A percentile compares a stretch with the other conserved stretches of the same genome.
Evolutionary conservation across 148 eudicot genomes (phyloP).

Genomic region (Persicaria tinctoria): DNA sequence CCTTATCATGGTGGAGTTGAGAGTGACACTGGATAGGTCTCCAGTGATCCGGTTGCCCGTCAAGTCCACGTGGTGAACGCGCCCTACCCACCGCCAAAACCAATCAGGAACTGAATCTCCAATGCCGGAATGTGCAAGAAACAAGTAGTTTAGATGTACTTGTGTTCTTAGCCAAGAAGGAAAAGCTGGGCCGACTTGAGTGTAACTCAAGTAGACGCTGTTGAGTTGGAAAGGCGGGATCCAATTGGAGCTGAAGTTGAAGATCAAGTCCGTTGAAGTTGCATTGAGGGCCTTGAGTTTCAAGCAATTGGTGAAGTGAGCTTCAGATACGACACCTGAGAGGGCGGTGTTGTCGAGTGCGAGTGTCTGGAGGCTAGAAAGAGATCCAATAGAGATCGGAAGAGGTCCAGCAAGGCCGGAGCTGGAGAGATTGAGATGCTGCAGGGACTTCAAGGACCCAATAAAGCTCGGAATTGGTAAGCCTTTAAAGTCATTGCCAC

Average conservation of each 20-base stretch:
- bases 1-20: constrained; percentile 7
- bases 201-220: constrained; percentile 5
- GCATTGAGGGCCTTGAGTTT: constrained; percentile 10
- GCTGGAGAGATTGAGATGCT: constrained; percentile 23
- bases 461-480: constrained; percentile 24
- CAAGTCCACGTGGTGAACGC: background rate
- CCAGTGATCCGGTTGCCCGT: background rate
- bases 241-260: constrained; percentile 24
- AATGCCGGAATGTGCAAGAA: constrained; percentile 16
- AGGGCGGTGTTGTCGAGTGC: constrained; percentile 1
- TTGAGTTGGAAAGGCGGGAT: constrained; percentile 27
- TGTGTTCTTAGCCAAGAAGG: constrained; percentile 26
- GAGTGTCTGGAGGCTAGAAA: constrained; percentile 12
- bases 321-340: constrained; percentile 18
- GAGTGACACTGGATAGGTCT: constrained; percentile 3
- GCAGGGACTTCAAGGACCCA: constrained; percentile 20
- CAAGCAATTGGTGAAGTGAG: constrained; percentile 20
- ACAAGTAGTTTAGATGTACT: constrained; percentile 8
- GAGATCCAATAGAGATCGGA: constrained; percentile 15
- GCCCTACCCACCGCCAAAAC: constrained; percentile 13
- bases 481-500: constrained; percentile 20
- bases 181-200: constrained; percentile 15
- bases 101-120: constrained; percentile 14
- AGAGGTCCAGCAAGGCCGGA: constrained; percentile 15
- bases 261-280: constrained; percentile 5